phyloP scores from a whole-genome alignment of 1,284 basidiomycete species.

The Puccinia coronata region DNA sequence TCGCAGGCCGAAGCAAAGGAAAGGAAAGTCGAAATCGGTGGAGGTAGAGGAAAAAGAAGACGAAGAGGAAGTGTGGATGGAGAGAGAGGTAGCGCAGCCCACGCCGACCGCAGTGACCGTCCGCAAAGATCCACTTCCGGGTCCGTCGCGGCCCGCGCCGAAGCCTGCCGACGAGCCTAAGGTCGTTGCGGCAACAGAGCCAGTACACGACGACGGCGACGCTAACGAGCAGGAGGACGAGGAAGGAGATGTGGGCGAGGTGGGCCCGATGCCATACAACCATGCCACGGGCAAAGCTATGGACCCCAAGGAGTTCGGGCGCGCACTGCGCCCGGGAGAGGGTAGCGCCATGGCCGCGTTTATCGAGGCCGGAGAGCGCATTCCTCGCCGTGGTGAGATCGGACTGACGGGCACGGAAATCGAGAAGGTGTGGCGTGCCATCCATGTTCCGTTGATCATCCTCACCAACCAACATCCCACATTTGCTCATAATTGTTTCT shows the following conservation, averaged over 20 bases:
- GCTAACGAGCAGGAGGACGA: not conserved
- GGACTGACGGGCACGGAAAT: constrained; percentile 85
- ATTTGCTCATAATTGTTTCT: no score
- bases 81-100: not conserved
- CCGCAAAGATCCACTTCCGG: not conserved
- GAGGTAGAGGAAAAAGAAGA: not conserved
- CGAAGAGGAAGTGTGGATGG: constrained; percentile 10
- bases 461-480: not conserved
- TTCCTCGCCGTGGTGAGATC: constrained; percentile 97
- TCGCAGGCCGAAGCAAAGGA: not conserved
- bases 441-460: not conserved
- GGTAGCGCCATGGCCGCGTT: constrained; percentile 96
- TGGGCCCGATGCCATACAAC: constrained; percentile 51
- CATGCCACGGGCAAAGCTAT: constrained; percentile 47
- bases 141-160: not conserved
- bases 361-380: constrained; percentile 83
- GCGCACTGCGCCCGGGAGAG: constrained; percentile 86
- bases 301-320: constrained; percentile 64
- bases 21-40: constrained; percentile 15
- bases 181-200: not conserved
- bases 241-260: constrained; percentile 37
- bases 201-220: not conserved
- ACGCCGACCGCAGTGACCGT: not conserved
- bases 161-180: not conserved
- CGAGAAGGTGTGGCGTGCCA: constrained; percentile 60